phyloP scores from a whole-genome alignment of 805 yeast genomes.

The Kuraishia borneana region DNA sequence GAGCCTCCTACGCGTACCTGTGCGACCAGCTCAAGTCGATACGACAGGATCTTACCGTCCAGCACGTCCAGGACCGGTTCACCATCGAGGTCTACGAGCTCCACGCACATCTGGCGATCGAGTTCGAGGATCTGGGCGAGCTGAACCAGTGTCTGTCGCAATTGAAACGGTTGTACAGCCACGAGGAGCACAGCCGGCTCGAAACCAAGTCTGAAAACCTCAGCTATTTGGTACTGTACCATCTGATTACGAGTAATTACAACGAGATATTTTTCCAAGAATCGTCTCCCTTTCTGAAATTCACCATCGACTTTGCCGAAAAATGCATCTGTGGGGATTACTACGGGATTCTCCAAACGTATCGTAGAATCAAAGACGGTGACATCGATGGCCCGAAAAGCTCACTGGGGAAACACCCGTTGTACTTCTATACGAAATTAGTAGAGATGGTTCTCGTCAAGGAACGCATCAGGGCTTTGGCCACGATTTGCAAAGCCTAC shows the following conservation, averaged over 20 bases:
- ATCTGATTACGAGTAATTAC: slow-evolving; percentile 59
- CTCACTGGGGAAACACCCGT: slow-evolving; percentile 9
- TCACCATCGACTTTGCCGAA: slow-evolving; percentile 24
- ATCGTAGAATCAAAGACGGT: slow-evolving; percentile 26
- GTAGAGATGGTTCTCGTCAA: slow-evolving; percentile 44
- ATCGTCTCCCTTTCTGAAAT: slow-evolving; percentile 13
- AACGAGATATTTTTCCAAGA: slow-evolving; percentile 31
- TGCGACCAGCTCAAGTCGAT: slow-evolving; percentile 88
- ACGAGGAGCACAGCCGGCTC: slow-evolving; percentile 18
- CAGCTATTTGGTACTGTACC: slow-evolving; percentile 64
- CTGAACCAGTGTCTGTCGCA: slow-evolving; percentile 92
- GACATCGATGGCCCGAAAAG: slow-evolving; percentile 15
- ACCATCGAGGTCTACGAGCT: slow-evolving; percentile 73
- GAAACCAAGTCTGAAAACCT: slow-evolving; percentile 44
- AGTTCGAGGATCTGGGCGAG: slow-evolving; percentile 80
- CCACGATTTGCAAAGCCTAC: slow-evolving; percentile 46
- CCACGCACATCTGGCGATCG: slow-evolving; percentile 81
- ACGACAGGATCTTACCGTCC: slow-evolving; percentile 90
- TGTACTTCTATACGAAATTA: slow-evolving; percentile 19
- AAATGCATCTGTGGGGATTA: slow-evolving; percentile 33
- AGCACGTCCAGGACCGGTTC: slow-evolving; percentile 69
- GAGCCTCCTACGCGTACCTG: slow-evolving; percentile 59
- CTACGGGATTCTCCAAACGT: slow-evolving; percentile 36
- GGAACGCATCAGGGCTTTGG: slow-evolving; percentile 46
- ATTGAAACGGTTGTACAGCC: slow-evolving; percentile 47